Evolutionary conservation across 257 asterid species (phyloP).

Genomic region (Solanum pinnatisectum): DNA sequence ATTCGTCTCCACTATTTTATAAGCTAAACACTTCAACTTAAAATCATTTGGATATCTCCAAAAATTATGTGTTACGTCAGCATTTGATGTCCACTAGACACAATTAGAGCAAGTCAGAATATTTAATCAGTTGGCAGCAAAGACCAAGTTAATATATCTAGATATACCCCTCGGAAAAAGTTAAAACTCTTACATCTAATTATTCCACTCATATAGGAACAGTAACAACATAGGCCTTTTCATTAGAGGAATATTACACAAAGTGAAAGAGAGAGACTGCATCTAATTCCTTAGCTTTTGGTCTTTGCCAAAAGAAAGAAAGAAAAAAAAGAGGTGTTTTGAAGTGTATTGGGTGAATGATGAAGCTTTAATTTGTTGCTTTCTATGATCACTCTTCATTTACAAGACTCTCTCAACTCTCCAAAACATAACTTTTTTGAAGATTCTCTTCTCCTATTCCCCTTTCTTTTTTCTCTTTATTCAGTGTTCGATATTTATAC

Average conservation of each 20-base stretch:
- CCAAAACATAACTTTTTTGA: slow-evolving; percentile 68
- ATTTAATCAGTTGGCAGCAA: not conserved
- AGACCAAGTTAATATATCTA: not conserved
- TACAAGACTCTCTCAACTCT: slow-evolving; percentile 46
- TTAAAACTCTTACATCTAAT: not conserved
- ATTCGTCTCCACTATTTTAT: not conserved
- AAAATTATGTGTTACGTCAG: not conserved
- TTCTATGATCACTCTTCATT: slow-evolving; percentile 59
- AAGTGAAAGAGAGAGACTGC: slow-evolving; percentile 19
- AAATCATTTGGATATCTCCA: not conserved
- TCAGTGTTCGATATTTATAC: not conserved
- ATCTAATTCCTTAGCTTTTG: slow-evolving; percentile 39
- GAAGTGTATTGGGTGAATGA: slow-evolving; percentile 17
- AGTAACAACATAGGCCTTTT: not conserved
- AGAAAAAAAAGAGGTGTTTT: slow-evolving; percentile 5
- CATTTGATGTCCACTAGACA: not conserved
- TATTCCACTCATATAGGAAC: not conserved
- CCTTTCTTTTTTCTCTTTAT: not conserved
- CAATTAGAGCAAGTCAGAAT: not conserved
- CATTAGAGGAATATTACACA: not conserved
- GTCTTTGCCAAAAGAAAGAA: slow-evolving; percentile 1
- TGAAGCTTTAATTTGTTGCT: slow-evolving; percentile 55
- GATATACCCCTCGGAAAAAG: not conserved
- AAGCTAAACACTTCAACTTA: not conserved
- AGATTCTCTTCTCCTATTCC: slow-evolving; percentile 37